A percentile compares a stretch with the other conserved stretches of the same genome.
Conservation (phyloP, 176 grass and related monocot genomes). For the Triticum urartu region DNA sequence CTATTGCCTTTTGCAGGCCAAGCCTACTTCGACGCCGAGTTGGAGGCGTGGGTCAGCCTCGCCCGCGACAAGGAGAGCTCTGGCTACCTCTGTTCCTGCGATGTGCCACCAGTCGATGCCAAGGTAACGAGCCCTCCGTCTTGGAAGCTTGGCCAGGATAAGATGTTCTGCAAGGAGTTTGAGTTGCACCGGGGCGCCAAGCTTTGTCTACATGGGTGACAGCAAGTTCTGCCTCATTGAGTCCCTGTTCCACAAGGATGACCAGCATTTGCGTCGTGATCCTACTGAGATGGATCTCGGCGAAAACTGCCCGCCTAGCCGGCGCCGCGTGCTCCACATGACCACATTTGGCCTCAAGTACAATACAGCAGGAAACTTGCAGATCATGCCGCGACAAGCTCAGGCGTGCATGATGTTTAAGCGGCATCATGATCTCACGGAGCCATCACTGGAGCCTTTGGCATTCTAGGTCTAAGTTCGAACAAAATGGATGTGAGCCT, state of each 20-base stretch:
- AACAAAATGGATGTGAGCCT: no score
- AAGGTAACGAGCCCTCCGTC: background rate
- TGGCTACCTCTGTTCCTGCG: background rate
- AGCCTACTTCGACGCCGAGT: background rate
- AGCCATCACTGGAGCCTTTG: background rate
- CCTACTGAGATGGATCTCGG: no score
- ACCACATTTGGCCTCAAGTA: slow-evolving; percentile 10
- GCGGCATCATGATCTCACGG: background rate
- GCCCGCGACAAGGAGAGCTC: background rate
- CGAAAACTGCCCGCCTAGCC: no score
- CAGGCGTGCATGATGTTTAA: background rate
- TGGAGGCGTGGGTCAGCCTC: slow-evolving; percentile 13
- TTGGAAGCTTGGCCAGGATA: background rate
- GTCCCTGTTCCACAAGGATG: background rate
- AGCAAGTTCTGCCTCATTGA: background rate
- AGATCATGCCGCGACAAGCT: background rate
- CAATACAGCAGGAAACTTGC: background rate
- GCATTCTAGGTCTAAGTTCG: slow-evolving; percentile 6
- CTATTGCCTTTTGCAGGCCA: background rate
- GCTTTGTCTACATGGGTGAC: background rate
- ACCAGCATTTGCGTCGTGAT: background rate
- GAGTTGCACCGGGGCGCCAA: background rate
- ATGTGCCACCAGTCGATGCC: background rate
- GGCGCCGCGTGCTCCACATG: background rate
- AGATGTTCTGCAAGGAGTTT: background rate